Conservation (phyloP, 202 grass and related monocot genomes). For the Brachypodium distachyon region DNA sequence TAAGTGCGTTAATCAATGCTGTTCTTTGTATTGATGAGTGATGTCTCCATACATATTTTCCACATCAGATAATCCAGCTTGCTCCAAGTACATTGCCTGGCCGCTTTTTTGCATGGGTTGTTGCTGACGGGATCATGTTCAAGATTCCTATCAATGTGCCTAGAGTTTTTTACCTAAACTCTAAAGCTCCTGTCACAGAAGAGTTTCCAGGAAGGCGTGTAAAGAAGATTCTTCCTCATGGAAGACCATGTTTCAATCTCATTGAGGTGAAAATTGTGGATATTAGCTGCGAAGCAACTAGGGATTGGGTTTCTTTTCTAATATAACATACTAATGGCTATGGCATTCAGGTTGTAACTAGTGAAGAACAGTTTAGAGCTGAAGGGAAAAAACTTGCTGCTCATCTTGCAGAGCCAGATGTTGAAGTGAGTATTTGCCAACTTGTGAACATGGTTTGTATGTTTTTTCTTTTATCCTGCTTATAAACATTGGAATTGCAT, state of each 20-base stretch:
- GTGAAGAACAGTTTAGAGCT: constrained; percentile 81
- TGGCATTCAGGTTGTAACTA: constrained; percentile 63
- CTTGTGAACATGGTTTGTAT: constrained; percentile 13
- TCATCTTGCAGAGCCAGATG: constrained; percentile 85
- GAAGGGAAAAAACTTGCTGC: constrained; percentile 86
- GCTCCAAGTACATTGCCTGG: constrained; percentile 55
- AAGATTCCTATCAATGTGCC: constrained; percentile 79
- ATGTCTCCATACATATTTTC: constrained; percentile 22
- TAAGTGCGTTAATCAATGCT: not conserved
- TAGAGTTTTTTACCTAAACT: constrained; percentile 85
- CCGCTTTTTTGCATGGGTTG: constrained; percentile 78
- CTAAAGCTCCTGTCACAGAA: constrained; percentile 70
- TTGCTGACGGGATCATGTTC: constrained; percentile 83
- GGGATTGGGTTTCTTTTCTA: not conserved
- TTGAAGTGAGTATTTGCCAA: constrained; percentile 51
- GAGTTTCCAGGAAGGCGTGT: constrained; percentile 88
- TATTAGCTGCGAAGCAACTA: constrained; percentile 1
- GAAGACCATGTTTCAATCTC: constrained; percentile 79
- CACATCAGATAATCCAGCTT: constrained; percentile 85
- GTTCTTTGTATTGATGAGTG: constrained; percentile 10
- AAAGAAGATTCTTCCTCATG: constrained; percentile 98
- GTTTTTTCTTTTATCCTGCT: constrained; percentile 4
- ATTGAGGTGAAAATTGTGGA: constrained; percentile 63
- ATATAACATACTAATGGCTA: constrained; percentile 17
- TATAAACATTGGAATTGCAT: constrained; percentile 17